Evolutionary conservation across 805 yeast species (phyloP), one percentile per base, ranked within the genome.

Genomic region (Zygoascus biomembranicola): DNA sequence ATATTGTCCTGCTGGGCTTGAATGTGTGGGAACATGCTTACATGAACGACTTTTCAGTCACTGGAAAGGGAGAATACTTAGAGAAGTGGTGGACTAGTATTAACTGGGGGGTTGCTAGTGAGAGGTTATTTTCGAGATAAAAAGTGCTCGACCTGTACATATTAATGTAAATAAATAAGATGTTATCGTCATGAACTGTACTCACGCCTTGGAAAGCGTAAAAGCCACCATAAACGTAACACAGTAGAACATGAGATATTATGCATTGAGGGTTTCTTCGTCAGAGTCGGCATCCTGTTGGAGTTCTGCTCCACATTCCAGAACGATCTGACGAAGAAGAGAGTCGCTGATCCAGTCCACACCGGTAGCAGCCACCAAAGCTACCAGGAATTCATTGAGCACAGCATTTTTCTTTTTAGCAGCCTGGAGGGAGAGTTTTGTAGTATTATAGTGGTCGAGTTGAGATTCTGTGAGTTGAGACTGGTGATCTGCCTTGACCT

Each of bases 11-110:
- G 47, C 75, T 94, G 59, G 86, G 82, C 50, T 76, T 90, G 59
- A 88, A 83, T 69, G 77, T 86, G 60, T 90, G 97, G 96, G 95
- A 92, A 67, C 80, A 82, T 59, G 88, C 96, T n/a, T 94, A 84
- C 68, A 63, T 89, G 46, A 72, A 78, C 28, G 98, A 94, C 69
- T 92, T 84, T 69, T 96, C 97, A 47, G 77, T 87, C 51, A 65
- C 62, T 20, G 95, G 94, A 23, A 85, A 84, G 71, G 73, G 78
- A 45, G 74, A 77, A 51, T 94, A 86, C 69, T 76, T 94, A 59
- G 79, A 79, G 56, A 84, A 83, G 57, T 82, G 84, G 64, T 83
- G 95, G 82, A 78, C 82, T 51, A 76, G 88, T 59, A 77, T 90
- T 55, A 84, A 92, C 71, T 94, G 99, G 99, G 77, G 80, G 26